A percentile compares a stretch with the other conserved stretches of the same genome.
phyloP scores from a whole-genome alignment of 2,329 filamentous ascomycete genomes.

The Pleoardoris graminearum region DNA sequence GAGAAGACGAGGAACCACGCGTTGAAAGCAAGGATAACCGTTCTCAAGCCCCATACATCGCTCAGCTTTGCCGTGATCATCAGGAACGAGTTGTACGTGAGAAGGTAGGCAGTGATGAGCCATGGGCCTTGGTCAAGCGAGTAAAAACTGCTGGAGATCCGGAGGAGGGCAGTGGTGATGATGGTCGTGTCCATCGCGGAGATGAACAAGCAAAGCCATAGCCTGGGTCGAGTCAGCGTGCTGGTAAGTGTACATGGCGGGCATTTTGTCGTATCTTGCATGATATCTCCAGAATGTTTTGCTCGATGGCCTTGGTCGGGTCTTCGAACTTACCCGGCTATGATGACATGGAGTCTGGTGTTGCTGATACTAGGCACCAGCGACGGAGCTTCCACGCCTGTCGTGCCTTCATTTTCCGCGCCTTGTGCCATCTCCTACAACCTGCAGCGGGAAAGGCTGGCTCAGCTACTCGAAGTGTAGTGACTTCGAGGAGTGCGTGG shows the following conservation, averaged over 20 bases:
- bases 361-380: constrained; percentile 27
- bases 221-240: constrained; percentile 14
- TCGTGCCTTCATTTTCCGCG: constrained; percentile 2
- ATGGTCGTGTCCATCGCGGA: constrained; percentile 40
- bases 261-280: background rate
- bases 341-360: constrained; percentile 31
- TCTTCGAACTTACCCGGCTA: constrained; percentile 30
- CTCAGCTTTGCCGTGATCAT: constrained; percentile 41
- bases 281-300: too few species aligned
- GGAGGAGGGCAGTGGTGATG: constrained; percentile 36
- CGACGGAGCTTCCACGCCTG: constrained; percentile 2
- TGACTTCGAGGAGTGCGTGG: background rate
- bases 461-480: background rate
- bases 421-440: constrained; percentile 9
- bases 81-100: constrained; percentile 41
- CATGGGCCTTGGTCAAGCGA: constrained; percentile 33
- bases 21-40: constrained; percentile 25
- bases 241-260: background rate
- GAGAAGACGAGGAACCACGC: constrained; percentile 36
- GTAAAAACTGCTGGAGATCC: constrained; percentile 35
- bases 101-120: constrained; percentile 39
- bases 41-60: constrained; percentile 36
- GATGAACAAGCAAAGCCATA: constrained; percentile 41
- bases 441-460: background rate
- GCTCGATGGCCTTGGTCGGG: too few species aligned